These are phyloP conservation scores for Wallacemonas sp. DNA, from an alignment of 208 protist genomes.

Conservation along the genomic window DNA sequence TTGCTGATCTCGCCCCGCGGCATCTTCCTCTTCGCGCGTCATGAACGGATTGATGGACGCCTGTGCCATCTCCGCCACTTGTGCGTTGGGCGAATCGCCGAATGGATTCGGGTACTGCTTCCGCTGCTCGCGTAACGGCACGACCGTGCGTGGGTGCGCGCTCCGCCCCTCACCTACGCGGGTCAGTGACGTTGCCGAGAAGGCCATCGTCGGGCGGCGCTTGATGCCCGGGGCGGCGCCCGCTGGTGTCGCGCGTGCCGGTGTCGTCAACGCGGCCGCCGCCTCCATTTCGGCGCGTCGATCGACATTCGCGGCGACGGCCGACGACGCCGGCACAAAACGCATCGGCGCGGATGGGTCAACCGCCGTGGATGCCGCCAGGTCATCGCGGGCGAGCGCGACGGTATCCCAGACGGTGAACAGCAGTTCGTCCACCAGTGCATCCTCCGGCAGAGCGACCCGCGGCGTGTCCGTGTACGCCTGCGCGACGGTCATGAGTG, in stretches of 20 bases:
- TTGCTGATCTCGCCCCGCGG: conserved; percentile 1
- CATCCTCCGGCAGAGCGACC: conserved; percentile 43
- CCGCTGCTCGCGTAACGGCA: conserved; percentile 62
- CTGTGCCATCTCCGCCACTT: conserved; percentile 54
- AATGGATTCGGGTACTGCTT: conserved; percentile 84
- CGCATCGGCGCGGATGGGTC: conserved; percentile 1
- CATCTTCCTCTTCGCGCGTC: conserved; percentile 35
- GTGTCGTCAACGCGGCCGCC: conserved; percentile 8
- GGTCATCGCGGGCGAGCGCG: conserved; percentile 43
- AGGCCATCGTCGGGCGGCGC: conserved; percentile 5
- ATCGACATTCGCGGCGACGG: conserved; percentile 57
- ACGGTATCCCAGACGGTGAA: conserved; percentile 63
- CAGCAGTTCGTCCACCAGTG: conserved; percentile 46
- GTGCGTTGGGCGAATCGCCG: conserved; percentile 62
- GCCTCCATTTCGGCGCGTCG: conserved; percentile 43
- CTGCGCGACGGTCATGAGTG: neutral
- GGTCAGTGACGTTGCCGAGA: neutral
- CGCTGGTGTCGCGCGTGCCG: conserved; percentile 64
- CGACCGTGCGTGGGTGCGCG: neutral
- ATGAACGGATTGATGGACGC: conserved; percentile 84
- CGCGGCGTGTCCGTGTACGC: conserved; percentile 10
- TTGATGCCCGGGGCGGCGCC: conserved; percentile 75
- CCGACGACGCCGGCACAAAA: conserved; percentile 44
- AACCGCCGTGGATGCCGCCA: conserved; percentile 14
- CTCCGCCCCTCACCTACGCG: no score